phyloP scores from a whole-genome alignment of 768 basidiomycete genomes.

The Termitomyces sp. region DNA sequence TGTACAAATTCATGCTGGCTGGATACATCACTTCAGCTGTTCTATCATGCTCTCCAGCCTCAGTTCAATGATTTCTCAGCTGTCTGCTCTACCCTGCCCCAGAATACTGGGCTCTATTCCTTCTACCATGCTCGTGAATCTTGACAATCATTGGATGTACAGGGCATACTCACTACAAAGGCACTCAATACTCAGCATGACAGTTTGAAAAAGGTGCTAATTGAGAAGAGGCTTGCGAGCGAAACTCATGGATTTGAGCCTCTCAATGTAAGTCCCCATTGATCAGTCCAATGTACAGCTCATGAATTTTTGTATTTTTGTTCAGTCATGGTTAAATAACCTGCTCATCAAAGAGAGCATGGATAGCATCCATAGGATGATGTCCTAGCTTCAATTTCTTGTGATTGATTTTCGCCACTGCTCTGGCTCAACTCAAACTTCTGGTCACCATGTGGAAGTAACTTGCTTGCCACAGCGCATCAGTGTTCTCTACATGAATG shows the following conservation, averaged over 20 bases:
- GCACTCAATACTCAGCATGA: not conserved
- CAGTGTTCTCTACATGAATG: not conserved
- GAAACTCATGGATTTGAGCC: constrained; percentile 5
- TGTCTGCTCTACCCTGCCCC: no score
- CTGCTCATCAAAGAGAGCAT: not conserved
- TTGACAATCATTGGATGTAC: not conserved
- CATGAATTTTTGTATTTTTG: no score
- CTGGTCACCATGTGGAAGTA: constrained; percentile 1
- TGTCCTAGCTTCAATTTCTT: constrained; percentile 1
- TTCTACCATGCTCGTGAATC: not conserved
- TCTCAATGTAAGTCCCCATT: constrained; percentile 3
- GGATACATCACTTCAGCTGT: constrained; percentile 4
- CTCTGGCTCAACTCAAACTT: not conserved
- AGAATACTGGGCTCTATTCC: not conserved
- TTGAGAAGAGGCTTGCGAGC: not conserved
- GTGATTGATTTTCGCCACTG: not conserved
- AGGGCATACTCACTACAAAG: not conserved
- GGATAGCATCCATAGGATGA: not conserved
- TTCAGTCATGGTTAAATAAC: constrained; percentile 10
- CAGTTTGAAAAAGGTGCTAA: not conserved
- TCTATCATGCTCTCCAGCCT: not conserved
- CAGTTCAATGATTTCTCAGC: constrained; percentile 2
- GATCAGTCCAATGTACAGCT: no score
- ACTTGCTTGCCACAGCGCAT: not conserved
- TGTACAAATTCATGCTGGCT: not conserved